Evolutionary conservation across 345 rosid species (phyloP).

Genomic region (Populus alba): DNA sequence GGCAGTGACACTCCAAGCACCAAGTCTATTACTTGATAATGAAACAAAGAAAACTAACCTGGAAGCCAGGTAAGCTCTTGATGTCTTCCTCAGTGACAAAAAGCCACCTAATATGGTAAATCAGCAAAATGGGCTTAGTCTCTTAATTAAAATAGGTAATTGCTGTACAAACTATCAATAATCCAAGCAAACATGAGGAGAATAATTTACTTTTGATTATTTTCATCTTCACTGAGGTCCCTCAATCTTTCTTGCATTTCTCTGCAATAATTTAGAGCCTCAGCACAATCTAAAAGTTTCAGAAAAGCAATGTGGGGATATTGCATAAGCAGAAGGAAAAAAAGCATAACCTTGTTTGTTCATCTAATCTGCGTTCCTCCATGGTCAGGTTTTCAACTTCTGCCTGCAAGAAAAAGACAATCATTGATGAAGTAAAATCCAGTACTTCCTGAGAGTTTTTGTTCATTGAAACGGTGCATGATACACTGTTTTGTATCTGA

Average conservation of each 20-base stretch:
- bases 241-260: slow-evolving; percentile 84
- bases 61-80: slow-evolving; percentile 86
- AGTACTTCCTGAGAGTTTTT: not conserved
- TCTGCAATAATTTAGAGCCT: slow-evolving; percentile 47
- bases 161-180: not conserved
- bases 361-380: slow-evolving; percentile 66
- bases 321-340: slow-evolving; percentile 12
- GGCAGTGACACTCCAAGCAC: slow-evolving; percentile 1
- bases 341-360: slow-evolving; percentile 50
- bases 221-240: slow-evolving; percentile 84
- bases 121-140: slow-evolving; percentile 22
- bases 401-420: slow-evolving; percentile 43
- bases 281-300: slow-evolving; percentile 23
- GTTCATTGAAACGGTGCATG: not conserved
- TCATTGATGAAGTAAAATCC: not conserved
- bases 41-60: slow-evolving; percentile 40
- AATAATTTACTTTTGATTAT: slow-evolving; percentile 62
- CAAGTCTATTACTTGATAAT: not conserved
- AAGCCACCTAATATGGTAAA: slow-evolving; percentile 61
- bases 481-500: not conserved
- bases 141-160: slow-evolving; percentile 3
- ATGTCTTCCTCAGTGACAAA: slow-evolving; percentile 97
- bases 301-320: slow-evolving; percentile 5
- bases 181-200: slow-evolving; percentile 6
- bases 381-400: slow-evolving; percentile 69